These are phyloP conservation scores for Leptographium lundbergii DNA, from an alignment of 2,329 filamentous ascomycete species.

Conservation along the genomic window DNA sequence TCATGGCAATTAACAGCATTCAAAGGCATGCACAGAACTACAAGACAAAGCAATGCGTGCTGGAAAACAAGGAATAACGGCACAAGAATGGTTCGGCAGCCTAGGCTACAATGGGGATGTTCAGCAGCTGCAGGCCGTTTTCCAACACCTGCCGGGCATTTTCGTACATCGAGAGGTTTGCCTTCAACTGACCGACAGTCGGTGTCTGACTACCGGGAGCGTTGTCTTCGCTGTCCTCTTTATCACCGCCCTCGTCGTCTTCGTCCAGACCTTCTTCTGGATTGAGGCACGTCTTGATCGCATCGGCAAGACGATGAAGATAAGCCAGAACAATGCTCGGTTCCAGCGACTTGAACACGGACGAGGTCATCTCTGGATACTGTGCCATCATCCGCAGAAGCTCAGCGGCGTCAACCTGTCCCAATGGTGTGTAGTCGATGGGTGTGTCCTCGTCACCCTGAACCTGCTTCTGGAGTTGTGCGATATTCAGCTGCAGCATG, in stretches of 20 bases:
- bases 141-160: constrained; percentile 47
- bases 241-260: constrained; percentile 18
- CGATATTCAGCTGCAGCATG: constrained; percentile 36
- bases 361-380: constrained; percentile 52
- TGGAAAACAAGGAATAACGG: neutral
- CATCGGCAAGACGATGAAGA: constrained; percentile 15
- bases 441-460: constrained; percentile 1
- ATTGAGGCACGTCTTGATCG: constrained; percentile 16
- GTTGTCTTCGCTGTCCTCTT: neutral
- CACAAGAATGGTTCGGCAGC: neutral
- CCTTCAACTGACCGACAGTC: constrained; percentile 16
- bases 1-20: no score
- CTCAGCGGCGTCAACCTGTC: constrained; percentile 37
- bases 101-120: constrained; percentile 22
- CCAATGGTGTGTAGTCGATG: constrained; percentile 12
- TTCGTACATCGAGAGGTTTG: constrained; percentile 43
- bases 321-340: constrained; percentile 50
- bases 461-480: constrained; percentile 9
- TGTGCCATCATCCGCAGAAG: constrained; percentile 48
- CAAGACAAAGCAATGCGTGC: neutral
- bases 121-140: constrained; percentile 52
- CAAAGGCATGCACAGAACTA: neutral
- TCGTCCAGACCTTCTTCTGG: constrained; percentile 26
- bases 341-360: constrained; percentile 56
- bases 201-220: neutral